Conservation (phyloP, 106 monocot species). For the Phalaenopsis equestris region DNA sequence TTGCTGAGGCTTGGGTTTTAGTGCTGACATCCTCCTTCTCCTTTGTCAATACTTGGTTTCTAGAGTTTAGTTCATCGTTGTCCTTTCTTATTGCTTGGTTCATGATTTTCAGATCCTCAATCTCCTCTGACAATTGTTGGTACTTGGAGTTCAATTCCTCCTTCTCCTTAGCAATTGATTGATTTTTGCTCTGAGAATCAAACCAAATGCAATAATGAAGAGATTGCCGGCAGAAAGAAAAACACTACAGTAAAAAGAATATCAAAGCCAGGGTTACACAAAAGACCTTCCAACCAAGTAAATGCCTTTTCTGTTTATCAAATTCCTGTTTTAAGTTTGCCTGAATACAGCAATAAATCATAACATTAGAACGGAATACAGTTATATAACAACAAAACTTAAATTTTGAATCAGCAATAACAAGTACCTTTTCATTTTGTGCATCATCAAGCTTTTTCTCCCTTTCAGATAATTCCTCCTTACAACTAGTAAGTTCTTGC, state of each 20-base stretch:
- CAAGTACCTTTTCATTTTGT: constrained; percentile 51
- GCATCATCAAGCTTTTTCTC: constrained; percentile 59
- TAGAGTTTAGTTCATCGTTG: constrained; percentile 27
- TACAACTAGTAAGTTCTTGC: constrained; percentile 45
- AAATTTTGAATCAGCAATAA: background rate
- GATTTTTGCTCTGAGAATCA: constrained; percentile 46
- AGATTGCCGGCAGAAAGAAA: constrained; percentile 1
- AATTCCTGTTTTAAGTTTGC: constrained; percentile 38
- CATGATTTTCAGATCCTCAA: constrained; percentile 59
- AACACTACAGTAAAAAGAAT: background rate
- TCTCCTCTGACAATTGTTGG: constrained; percentile 51
- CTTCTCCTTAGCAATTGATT: constrained; percentile 47
- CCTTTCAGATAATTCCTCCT: constrained; percentile 41
- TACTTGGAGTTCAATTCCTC: constrained; percentile 67
- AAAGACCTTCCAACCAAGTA: constrained; percentile 35
- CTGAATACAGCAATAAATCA: constrained; percentile 22
- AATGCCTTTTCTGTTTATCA: constrained; percentile 48
- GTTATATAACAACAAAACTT: background rate
- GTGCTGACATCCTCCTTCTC: constrained; percentile 20
- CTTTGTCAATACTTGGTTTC: background rate
- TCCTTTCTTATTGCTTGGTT: constrained; percentile 49
- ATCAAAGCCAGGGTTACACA: background rate
- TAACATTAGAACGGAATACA: background rate
- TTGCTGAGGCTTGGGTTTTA: constrained; percentile 24
- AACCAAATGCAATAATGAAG: constrained; percentile 4